phyloP scores from a whole-genome alignment of 805 yeast species.

The Candida palmyrensis region DNA sequence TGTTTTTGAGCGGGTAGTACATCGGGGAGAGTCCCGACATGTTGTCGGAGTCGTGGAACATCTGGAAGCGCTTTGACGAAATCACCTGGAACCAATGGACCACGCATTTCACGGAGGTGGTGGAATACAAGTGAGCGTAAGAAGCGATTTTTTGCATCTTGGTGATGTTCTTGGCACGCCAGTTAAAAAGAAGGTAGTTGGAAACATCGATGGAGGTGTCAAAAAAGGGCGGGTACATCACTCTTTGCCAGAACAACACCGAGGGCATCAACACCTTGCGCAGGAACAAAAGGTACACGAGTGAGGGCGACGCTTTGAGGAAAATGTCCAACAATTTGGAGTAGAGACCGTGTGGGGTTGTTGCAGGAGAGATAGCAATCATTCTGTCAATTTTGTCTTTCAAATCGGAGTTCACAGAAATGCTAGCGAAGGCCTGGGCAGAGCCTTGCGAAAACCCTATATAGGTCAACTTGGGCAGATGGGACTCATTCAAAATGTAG shows the following conservation, averaged over 20 bases:
- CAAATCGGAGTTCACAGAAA: slow-evolving; percentile 59
- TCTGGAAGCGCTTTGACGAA: slow-evolving; percentile 69
- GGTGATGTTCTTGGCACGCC: slow-evolving; percentile 72
- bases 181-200: slow-evolving; percentile 65
- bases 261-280: slow-evolving; percentile 68
- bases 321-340: slow-evolving; percentile 72
- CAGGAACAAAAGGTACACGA: slow-evolving; percentile 71
- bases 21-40: slow-evolving; percentile 27
- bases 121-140: slow-evolving; percentile 83
- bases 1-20: slow-evolving; percentile 35
- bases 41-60: slow-evolving; percentile 64
- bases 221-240: slow-evolving; percentile 74
- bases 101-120: slow-evolving; percentile 85
- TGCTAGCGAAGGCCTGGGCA: slow-evolving; percentile 85
- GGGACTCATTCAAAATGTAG: slow-evolving; percentile 55
- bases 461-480: slow-evolving; percentile 45
- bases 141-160: slow-evolving; percentile 70
- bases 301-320: slow-evolving; percentile 68
- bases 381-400: slow-evolving; percentile 53
- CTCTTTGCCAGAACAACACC: slow-evolving; percentile 73
- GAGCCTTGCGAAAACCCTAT: slow-evolving; percentile 94
- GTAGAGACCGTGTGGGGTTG: slow-evolving; percentile 82
- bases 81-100: slow-evolving; percentile 98
- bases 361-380: slow-evolving; percentile 89
- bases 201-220: slow-evolving; percentile 67